Evolutionary conservation across 1,284 basidiomycete genomes (phyloP), one percentile per base, ranked within the genome.

Genomic region (Moniliophthora roreri): DNA sequence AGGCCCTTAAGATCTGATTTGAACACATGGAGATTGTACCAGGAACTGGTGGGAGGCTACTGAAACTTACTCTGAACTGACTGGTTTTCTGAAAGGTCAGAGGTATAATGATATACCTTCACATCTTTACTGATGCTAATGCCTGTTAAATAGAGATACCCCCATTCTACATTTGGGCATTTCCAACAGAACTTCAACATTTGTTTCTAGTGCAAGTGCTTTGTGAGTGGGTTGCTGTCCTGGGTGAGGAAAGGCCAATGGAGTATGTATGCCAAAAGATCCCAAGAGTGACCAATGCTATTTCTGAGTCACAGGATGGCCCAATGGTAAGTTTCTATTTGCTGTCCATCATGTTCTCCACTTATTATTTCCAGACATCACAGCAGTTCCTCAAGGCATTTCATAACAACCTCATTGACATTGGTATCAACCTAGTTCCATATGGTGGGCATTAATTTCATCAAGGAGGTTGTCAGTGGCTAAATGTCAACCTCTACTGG

Each of bases 381-480:
- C 63, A 67, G 35, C 54, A 57, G 20, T 70, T 70, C 49, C 58
- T 72, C 6, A 65, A 71, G 48, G 48, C 64, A 26, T n/a, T 71
- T 52, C 47, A 64, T 3, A 65, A 69, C 58, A 70, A 68, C 47
- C 56, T 72, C 2, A 40, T 72, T 8, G 69, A 72, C 48, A 59
- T 72, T 20, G 52, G 53, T 0, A 54, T 71, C 35, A 62, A 71
- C 46, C 61, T 60, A 2, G 34, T 32, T 9, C 58, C 65, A 9
- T 73, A 72, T 57, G 67, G 68, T 4, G 68, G 66, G 1, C 68
- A 71, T 51, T 68, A 66, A 8, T 66, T 67, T 45, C 53, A 65
- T 1, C 53, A 67, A 18, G 66, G 64, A 40, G 66, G 66, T 1
- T 64, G 62, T 36, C 66, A 67, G 54, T 68, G 63, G 63, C 7